Evolutionary conservation across 768 basidiomycete genomes (phyloP).

Genomic region (Kwoniella mangroviensis): DNA sequence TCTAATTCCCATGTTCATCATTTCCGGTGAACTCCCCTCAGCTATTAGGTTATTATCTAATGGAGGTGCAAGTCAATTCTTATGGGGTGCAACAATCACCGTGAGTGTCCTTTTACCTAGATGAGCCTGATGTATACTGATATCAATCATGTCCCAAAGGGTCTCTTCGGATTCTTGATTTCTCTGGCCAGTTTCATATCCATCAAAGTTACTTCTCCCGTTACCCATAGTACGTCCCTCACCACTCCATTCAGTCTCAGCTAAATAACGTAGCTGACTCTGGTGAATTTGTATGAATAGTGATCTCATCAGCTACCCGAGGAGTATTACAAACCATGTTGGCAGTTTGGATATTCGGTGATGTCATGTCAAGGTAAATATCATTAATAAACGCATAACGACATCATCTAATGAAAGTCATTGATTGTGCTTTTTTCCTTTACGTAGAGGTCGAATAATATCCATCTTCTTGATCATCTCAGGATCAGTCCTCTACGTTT

Average conservation of each 20-base stretch:
- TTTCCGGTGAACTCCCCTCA: conserved; percentile 75
- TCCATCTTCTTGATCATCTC: conserved; percentile 52
- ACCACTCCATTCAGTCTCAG: background rate
- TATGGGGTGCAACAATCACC: conserved; percentile 78
- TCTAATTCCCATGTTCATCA: conserved; percentile 71
- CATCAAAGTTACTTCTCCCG: conserved; percentile 96
- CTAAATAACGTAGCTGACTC: background rate
- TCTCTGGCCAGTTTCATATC: conserved; percentile 89
- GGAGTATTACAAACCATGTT: conserved; percentile 89
- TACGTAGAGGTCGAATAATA: conserved; percentile 44
- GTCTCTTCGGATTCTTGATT: conserved; percentile 78
- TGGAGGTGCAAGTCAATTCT: conserved; percentile 64
- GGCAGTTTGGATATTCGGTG: conserved; percentile 77
- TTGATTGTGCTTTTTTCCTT: no score
- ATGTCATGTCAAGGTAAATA: conserved; percentile 76
- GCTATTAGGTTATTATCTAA: conserved; percentile 68
- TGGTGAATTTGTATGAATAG: conserved; percentile 13
- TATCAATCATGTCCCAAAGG: conserved; percentile 7
- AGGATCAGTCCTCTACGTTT: conserved; percentile 55
- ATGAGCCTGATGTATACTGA: background rate
- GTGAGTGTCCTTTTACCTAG: conserved; percentile 60
- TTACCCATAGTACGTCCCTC: conserved; percentile 71
- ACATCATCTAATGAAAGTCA: no score
- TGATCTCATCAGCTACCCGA: conserved; percentile 75
- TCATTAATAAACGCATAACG: no score